Conservation (phyloP, 176 grass and related monocot genomes). For the Avena eriantha region DNA sequence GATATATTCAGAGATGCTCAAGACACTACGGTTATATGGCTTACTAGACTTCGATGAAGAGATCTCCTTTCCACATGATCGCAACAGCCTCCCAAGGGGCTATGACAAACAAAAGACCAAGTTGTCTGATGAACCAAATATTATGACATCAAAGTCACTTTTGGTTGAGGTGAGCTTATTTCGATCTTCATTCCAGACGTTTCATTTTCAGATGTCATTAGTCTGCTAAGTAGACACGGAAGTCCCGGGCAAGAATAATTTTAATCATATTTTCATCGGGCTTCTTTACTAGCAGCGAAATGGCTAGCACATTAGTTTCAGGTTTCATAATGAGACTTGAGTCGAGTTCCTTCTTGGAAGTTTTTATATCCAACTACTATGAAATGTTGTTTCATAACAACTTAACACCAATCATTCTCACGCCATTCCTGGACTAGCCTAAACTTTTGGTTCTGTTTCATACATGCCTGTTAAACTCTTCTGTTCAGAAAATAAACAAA, state of each 20-base stretch:
- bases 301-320: not conserved
- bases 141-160: conserved; percentile 80
- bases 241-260: not conserved
- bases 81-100: conserved; percentile 68
- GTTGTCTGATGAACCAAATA: conserved; percentile 66
- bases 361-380: not conserved
- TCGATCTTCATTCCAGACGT: not conserved
- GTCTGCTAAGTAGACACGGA: not conserved
- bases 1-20: conserved; percentile 93
- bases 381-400: not conserved
- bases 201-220: not conserved
- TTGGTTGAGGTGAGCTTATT: conserved; percentile 70
- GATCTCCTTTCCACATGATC: conserved; percentile 78
- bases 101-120: conserved; percentile 82
- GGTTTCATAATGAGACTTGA: not conserved
- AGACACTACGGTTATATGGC: conserved; percentile 62
- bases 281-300: not conserved
- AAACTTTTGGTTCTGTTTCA: conserved; percentile 8
- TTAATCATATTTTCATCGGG: not conserved
- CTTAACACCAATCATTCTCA: not conserved
- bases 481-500: conserved; percentile 9
- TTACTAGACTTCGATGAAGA: conserved; percentile 83
- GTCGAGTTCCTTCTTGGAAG: conserved; percentile 8
- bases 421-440: not conserved
- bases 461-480: not conserved